phyloP scores from a whole-genome alignment of 2,329 filamentous ascomycete species.

The Colletotrichum sublineola region DNA sequence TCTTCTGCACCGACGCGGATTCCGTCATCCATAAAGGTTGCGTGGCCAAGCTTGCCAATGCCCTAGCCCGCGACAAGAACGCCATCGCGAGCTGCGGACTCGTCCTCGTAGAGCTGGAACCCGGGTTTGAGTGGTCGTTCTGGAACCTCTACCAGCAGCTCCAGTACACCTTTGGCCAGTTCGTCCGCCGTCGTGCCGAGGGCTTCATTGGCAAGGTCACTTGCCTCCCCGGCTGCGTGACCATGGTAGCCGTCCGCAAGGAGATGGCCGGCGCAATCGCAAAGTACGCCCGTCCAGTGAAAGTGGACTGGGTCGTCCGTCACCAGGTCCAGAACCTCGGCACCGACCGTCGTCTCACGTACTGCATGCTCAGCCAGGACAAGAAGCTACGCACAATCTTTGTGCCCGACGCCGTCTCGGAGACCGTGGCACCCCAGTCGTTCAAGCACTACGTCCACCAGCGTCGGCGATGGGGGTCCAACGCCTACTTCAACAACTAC shows the following conservation, averaged over 20 bases:
- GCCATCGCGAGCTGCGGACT: slow-evolving; percentile 13
- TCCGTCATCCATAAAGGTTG: slow-evolving; percentile 26
- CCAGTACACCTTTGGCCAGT: slow-evolving; percentile 27
- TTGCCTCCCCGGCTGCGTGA: slow-evolving; percentile 14
- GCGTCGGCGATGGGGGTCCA: slow-evolving; percentile 52
- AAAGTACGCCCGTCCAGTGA: slow-evolving; percentile 12
- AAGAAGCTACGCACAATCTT: slow-evolving; percentile 47
- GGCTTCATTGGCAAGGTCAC: slow-evolving; percentile 19
- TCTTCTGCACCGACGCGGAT: slow-evolving; percentile 27
- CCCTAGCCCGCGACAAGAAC: slow-evolving; percentile 12
- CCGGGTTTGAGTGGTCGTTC: slow-evolving; percentile 19
- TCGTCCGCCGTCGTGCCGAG: slow-evolving; percentile 17
- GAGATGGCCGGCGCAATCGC: slow-evolving; percentile 20
- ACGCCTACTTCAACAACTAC: slow-evolving; percentile 54
- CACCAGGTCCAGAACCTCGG: slow-evolving; percentile 22
- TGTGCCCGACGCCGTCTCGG: slow-evolving; percentile 50
- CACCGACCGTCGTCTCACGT: slow-evolving; percentile 17
- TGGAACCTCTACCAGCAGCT: slow-evolving; percentile 29
- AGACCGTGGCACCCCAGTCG: slow-evolving; percentile 52
- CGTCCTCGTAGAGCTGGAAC: slow-evolving; percentile 24
- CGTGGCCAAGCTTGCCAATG: slow-evolving; percentile 27
- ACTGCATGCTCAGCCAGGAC: slow-evolving; percentile 26
- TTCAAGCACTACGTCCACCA: slow-evolving; percentile 52
- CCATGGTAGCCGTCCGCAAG: slow-evolving; percentile 16
- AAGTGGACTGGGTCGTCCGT: slow-evolving; percentile 9